Evolutionary conservation across 1,284 basidiomycete genomes (phyloP).

Genomic region (Ceratorhiza oryzae-sativae): DNA sequence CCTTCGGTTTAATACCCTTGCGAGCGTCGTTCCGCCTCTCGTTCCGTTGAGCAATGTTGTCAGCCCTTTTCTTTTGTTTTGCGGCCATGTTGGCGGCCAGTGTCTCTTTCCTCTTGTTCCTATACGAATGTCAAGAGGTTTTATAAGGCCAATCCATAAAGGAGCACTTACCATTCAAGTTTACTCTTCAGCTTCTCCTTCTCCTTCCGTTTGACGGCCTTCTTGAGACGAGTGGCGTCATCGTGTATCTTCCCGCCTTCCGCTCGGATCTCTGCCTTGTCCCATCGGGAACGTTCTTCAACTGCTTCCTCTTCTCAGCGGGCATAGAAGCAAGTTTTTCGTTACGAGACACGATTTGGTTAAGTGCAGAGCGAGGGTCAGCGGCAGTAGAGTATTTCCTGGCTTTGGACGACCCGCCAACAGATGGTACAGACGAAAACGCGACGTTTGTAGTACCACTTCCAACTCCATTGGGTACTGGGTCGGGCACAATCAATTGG

Average conservation of each 20-base stretch:
- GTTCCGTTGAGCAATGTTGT: slow-evolving; percentile 84
- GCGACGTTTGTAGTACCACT: slow-evolving; percentile 28
- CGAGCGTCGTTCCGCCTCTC: slow-evolving; percentile 80
- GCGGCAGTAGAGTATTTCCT: slow-evolving; percentile 72
- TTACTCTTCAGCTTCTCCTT: slow-evolving; percentile 85
- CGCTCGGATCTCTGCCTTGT: slow-evolving; percentile 82
- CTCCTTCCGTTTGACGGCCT: slow-evolving; percentile 88
- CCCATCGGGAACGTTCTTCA: slow-evolving; percentile 84
- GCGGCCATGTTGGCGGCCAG: slow-evolving; percentile 75
- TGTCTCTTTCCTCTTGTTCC: slow-evolving; percentile 85
- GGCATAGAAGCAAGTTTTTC: slow-evolving; percentile 74
- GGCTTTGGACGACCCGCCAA: slow-evolving; percentile 51
- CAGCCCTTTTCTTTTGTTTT: slow-evolving; percentile 84
- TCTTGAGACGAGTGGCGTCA: slow-evolving; percentile 81
- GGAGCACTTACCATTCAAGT: slow-evolving; percentile 74
- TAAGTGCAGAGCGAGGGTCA: slow-evolving; percentile 84
- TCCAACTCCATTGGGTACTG: slow-evolving; percentile 4
- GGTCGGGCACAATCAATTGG: slow-evolving; percentile 35
- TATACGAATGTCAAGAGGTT: slow-evolving; percentile 48
- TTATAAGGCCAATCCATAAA: not conserved
- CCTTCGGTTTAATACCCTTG: slow-evolving; percentile 64
- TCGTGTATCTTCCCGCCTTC: slow-evolving; percentile 89
- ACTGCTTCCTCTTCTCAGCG: slow-evolving; percentile 79
- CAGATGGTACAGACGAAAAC: slow-evolving; percentile 1
- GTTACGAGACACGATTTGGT: slow-evolving; percentile 76